Percentiles rank a stretch among this genome's conserved stretches.
Evolutionary conservation across 768 basidiomycete species (phyloP).

Genomic region (Termitomyces sp.): DNA sequence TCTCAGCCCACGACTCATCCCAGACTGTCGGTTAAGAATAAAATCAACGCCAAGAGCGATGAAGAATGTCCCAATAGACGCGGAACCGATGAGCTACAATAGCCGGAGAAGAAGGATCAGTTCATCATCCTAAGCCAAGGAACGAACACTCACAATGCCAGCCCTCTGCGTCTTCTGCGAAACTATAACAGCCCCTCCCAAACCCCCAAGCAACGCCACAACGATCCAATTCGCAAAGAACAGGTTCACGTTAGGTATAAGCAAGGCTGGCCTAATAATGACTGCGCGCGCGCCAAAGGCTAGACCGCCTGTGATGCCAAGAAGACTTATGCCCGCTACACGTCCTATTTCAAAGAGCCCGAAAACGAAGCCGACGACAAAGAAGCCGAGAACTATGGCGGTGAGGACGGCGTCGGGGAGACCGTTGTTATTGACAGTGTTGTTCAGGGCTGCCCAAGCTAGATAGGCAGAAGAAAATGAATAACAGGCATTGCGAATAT

Average conservation of each 20-base stretch:
- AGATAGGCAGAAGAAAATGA: neutral
- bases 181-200: slow-evolving; percentile 36
- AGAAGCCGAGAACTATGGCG: slow-evolving; percentile 43
- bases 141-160: slow-evolving; percentile 41
- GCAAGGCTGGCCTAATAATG: slow-evolving; percentile 43
- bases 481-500: neutral
- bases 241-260: slow-evolving; percentile 28
- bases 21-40: slow-evolving; percentile 48
- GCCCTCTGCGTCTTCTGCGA: slow-evolving; percentile 34
- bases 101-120: neutral
- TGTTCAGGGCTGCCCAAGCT: slow-evolving; percentile 66
- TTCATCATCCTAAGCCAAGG: neutral
- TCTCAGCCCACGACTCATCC: slow-evolving; percentile 60
- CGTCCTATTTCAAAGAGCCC: slow-evolving; percentile 51
- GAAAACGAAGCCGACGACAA: slow-evolving; percentile 43
- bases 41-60: slow-evolving; percentile 53
- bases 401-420: slow-evolving; percentile 50
- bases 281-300: slow-evolving; percentile 52
- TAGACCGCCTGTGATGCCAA: slow-evolving; percentile 52
- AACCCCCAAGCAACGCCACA: slow-evolving; percentile 37
- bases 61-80: slow-evolving; percentile 61
- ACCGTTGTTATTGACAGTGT: slow-evolving; percentile 42
- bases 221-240: slow-evolving; percentile 52
- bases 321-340: slow-evolving; percentile 36
- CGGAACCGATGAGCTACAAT: slow-evolving; percentile 39